These are phyloP conservation scores for Huntiella bhutanensis DNA, from an alignment of 2,329 filamentous ascomycete species.

Conservation along the genomic window DNA sequence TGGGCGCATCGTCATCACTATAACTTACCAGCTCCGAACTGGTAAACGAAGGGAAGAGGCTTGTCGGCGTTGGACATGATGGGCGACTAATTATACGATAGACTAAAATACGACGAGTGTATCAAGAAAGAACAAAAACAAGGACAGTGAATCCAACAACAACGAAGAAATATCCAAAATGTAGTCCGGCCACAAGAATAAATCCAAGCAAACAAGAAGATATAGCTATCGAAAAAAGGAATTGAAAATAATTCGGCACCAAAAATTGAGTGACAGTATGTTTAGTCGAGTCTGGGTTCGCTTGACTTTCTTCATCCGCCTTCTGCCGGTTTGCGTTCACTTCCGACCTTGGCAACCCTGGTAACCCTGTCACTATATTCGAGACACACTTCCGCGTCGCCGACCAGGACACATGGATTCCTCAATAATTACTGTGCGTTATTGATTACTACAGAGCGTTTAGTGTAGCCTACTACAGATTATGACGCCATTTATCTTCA, in stretches of 20 bases:
- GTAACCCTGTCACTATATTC: no score
- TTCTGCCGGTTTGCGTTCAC: neutral
- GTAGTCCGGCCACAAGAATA: neutral
- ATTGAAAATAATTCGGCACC: conserved; percentile 2
- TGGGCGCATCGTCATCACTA: neutral
- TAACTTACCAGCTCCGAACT: conserved; percentile 65
- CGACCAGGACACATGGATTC: no score
- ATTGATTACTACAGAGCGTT: no score
- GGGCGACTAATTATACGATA: conserved; percentile 14
- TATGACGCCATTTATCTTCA: no score
- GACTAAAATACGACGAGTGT: neutral
- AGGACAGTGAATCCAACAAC: neutral
- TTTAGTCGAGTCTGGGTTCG: neutral
- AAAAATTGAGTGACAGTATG: neutral
- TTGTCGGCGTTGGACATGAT: conserved; percentile 43
- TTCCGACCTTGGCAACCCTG: no score
- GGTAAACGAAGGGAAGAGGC: conserved; percentile 81
- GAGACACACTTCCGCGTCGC: no score
- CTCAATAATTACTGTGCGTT: no score
- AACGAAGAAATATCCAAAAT: neutral
- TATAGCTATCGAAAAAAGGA: neutral
- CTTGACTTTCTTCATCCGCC: neutral
- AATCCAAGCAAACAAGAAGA: conserved; percentile 3
- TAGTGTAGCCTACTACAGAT: no score
- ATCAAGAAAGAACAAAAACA: neutral